These are phyloP conservation scores for Cytidiella melzeri DNA, from an alignment of 768 basidiomycete genomes.

Conservation along the genomic window DNA sequence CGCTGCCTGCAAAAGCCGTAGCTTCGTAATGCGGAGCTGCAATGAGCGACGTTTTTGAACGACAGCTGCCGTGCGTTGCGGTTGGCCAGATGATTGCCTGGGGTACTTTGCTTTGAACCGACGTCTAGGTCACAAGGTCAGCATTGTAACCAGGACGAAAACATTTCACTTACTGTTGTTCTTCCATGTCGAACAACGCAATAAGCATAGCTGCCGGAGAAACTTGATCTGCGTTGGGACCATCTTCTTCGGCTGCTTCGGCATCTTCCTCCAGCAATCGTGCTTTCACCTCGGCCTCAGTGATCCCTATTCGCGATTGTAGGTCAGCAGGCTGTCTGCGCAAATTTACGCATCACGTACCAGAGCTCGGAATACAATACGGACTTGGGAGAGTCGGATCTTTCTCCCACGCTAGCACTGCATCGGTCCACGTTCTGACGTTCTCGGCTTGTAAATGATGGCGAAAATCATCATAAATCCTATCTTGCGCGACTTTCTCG, in stretches of 20 bases:
- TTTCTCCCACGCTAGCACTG: constrained; percentile 20
- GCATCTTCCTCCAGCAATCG: constrained; percentile 23
- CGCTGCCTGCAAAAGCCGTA: neutral
- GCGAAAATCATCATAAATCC: neutral
- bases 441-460: neutral
- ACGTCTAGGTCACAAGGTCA: neutral
- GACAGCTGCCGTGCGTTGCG: neutral
- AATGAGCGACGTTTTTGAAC: neutral
- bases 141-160: neutral
- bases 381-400: constrained; percentile 20
- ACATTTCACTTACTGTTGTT: constrained; percentile 24
- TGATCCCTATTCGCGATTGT: constrained; percentile 6
- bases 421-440: constrained; percentile 16
- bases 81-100: neutral
- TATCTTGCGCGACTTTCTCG: neutral
- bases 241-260: constrained; percentile 1
- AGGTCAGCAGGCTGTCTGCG: neutral
- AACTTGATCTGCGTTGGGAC: neutral
- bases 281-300: constrained; percentile 13
- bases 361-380: neutral
- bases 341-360: neutral
- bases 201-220: constrained; percentile 23
- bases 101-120: neutral
- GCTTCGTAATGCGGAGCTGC: neutral
- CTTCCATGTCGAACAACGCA: constrained; percentile 29